Base-by-base conservation (phyloP, 257 asterid genomes). In the Ligustrum vulgare region DNA sequence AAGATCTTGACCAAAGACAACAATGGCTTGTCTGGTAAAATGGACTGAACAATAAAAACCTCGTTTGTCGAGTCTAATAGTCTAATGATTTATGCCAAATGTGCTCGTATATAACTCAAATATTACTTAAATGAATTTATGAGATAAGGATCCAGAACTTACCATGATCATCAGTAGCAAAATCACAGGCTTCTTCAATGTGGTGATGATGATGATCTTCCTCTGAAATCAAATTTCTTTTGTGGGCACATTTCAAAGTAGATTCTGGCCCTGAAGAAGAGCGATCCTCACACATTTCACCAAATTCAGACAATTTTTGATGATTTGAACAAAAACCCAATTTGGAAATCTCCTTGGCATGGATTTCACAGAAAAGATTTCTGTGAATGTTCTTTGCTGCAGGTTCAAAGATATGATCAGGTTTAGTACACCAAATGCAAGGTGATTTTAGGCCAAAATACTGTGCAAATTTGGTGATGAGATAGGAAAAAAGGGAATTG, bases 381-480 rank as follows among this genome's bases (percentile, higher is more conserved):
- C 74, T 79, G 77, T 76, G 84, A 73, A 80, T 32, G 75, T 82
- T 86, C 54, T 81, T 88, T 3, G 70, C 67, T 3, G 70, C 67
- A 9, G 88, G 83, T 65, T 86, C 93, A 36, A 94, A 67, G 45
- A 91, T 2, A 70, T 88, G 94, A 75, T 94, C 97, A 80, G 91
- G 82, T 36, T 94, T 67, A 2, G 94, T 83, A 78, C 99, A 94
- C 91, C 91, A 94, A 2, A 80, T 82, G 67, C 98, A 94, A 6
- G 99, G 99, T 15, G 99, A 90, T 35, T 85, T 88, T 5, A 94
- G 83, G 69, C 96, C 98, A 45, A 94, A 86, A 77, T 81, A 83
- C 18, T 86, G 83, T 0, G 98, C 91, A 74, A 89, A 94, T 75
- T 85, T 94, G 80, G 85, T 72, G 87, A 92, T 94, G 81, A 91